Percentiles rank a stretch among this genome's conserved stretches.
Evolutionary conservation across 2,329 filamentous ascomycete species (phyloP).

Genomic region (Trichoderma lentiforme): DNA sequence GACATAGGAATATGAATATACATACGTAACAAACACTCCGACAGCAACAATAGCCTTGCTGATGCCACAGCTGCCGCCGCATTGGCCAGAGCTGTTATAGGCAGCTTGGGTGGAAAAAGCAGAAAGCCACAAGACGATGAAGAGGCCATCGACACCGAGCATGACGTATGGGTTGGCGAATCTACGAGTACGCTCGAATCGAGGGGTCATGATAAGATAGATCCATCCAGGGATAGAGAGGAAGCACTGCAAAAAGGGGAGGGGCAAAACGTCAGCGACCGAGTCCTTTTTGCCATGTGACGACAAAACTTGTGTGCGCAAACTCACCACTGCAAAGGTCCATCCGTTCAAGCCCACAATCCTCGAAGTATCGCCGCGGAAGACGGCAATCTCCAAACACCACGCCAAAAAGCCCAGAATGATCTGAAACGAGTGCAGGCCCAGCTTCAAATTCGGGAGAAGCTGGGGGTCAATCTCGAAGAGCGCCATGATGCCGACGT

Average conservation of each 20-base stretch:
- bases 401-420: slow-evolving; percentile 54
- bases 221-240: slow-evolving; percentile 61
- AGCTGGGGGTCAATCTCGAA: slow-evolving; percentile 53
- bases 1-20: slow-evolving; percentile 10
- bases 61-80: slow-evolving; percentile 54
- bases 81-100: slow-evolving; percentile 56
- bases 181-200: slow-evolving; percentile 59
- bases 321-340: slow-evolving; percentile 61
- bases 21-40: slow-evolving; percentile 61
- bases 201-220: slow-evolving; percentile 62
- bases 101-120: slow-evolving; percentile 64
- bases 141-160: slow-evolving; percentile 55
- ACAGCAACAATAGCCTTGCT: slow-evolving; percentile 63
- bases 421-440: slow-evolving; percentile 54
- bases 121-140: slow-evolving; percentile 61
- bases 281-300: not conserved
- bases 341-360: slow-evolving; percentile 60
- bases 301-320: not conserved
- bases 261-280: not conserved
- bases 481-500: slow-evolving; percentile 39
- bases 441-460: slow-evolving; percentile 55
- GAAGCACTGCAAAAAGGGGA: slow-evolving; percentile 52
- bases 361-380: slow-evolving; percentile 45
- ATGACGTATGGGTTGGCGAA: slow-evolving; percentile 62
- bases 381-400: slow-evolving; percentile 58